Evolutionary conservation across 2,329 filamentous ascomycete species (phyloP), one percentile per base, ranked within the genome.

Genomic region (Paraphaeosphaeria sporulosa): DNA sequence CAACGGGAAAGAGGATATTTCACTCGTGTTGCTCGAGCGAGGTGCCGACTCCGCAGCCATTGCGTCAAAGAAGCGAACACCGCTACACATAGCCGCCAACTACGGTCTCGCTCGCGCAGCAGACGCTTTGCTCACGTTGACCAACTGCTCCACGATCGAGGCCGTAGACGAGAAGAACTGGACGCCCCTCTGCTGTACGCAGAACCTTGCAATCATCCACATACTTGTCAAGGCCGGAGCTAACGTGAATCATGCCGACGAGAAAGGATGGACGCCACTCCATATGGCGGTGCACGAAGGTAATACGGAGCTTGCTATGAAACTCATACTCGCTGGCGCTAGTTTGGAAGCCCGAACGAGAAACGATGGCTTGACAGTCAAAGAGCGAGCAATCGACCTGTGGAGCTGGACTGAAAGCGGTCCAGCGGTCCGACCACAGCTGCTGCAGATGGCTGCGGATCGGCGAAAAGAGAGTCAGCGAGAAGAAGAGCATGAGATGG

Each of bases 191-290:
- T 67, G 64, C 59, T 62, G 55, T 44, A 43, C 38, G 32, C 43
- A 19, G 6, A 10, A 46, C 13, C 19, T 44, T 3, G 32, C 40
- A 3, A 52, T 63, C 13, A 54, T 53, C 3, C 12, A 38, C 5
- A 19, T 59, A 6, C 63, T 67, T 8, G 57, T 67, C 36, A 23
- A 34, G 30, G 27, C 46, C 7, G 64, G 64, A 21, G 64, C 63
- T 1, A 54, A 65, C 44, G 59, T 67, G 1, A 44, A 65, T 34
- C 64, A 65, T 49, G 42, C 21, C 4, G 64, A 65, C 47, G 48
- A 47, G 40, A 57, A 67, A 51, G 40, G 47, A 4, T 67, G 64
- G 63, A 67, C 58, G n/a, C 60, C 64, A 5, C 46, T 67, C 17
- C 64, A 67, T 38, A 60, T 64, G 32, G 58, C 64, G 0, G 57